Evolutionary conservation across 495 filamentous ascomycete species (phyloP).

Genomic region (Neurospora sp.): DNA sequence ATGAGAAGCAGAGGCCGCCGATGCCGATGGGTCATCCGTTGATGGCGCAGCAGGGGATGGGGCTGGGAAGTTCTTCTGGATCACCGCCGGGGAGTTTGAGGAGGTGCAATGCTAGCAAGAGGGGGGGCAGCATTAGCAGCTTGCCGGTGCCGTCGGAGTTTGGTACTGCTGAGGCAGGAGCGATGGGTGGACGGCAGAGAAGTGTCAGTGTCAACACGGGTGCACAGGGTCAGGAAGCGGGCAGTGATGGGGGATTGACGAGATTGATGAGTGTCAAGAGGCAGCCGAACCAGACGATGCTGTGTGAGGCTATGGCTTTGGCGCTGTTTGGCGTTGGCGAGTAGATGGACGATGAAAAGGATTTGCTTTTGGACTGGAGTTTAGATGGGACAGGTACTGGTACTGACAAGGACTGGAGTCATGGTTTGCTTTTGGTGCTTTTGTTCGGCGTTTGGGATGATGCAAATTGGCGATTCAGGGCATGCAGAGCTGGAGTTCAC

Average conservation of each 20-base stretch:
- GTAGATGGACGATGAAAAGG: not conserved
- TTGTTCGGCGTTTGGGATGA: not conserved
- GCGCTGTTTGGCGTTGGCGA: constrained; percentile 22
- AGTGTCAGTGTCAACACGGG: not conserved
- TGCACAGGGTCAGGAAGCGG: not conserved
- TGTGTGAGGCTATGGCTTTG: constrained; percentile 24
- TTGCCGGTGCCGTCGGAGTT: not conserved
- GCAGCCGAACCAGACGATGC: constrained; percentile 12
- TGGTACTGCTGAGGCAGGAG: not conserved
- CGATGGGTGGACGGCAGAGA: not conserved
- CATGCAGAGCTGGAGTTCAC: not conserved
- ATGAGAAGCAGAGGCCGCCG: not conserved
- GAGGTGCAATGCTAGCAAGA: constrained; percentile 10
- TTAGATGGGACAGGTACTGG: not conserved
- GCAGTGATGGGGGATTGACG: constrained; percentile 14
- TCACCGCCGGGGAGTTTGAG: constrained; percentile 2
- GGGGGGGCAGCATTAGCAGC: not conserved
- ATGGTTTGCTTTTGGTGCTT: not conserved
- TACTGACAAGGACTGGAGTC: not conserved
- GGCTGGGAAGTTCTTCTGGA: not conserved
- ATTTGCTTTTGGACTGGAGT: not conserved
- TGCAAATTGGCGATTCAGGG: not conserved
- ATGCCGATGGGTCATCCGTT: not conserved
- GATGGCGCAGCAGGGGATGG: not conserved
- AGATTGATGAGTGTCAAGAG: constrained; percentile 20